These are phyloP conservation scores for Colletotrichum lupini DNA, from an alignment of 2,329 filamentous ascomycete genomes.

Conservation along the genomic window DNA sequence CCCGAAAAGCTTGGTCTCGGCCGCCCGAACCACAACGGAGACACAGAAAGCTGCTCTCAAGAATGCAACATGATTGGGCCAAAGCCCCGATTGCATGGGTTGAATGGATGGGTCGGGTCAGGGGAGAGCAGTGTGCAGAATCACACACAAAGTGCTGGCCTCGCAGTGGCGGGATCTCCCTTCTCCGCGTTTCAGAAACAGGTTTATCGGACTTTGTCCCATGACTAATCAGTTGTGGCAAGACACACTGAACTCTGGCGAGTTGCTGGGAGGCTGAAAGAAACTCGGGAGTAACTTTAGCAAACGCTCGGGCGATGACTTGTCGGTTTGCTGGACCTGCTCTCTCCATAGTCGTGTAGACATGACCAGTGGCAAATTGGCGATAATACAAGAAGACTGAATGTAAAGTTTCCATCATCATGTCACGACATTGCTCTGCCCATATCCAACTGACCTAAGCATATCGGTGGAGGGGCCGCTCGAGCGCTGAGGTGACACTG, in stretches of 20 bases:
- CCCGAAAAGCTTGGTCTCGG: conserved; percentile 12
- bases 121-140: not conserved
- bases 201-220: conserved; percentile 16
- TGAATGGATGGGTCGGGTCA: not conserved
- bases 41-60: conserved; percentile 2
- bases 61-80: conserved; percentile 11
- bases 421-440: not conserved
- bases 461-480: not conserved
- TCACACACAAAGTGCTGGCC: not conserved
- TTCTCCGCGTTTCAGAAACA: conserved; percentile 37
- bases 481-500: conserved; percentile 14
- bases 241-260: not conserved
- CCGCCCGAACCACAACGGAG: conserved; percentile 25
- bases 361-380: not conserved
- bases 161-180: conserved; percentile 24
- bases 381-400: not conserved
- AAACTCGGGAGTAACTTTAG: not conserved
- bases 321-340: not conserved
- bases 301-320: not conserved
- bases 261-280: not conserved
- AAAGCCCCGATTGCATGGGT: conserved; percentile 3
- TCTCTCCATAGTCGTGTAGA: not conserved
- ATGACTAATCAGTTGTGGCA: not conserved
- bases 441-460: not conserved
- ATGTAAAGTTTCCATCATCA: too few species aligned